phyloP scores from a whole-genome alignment of 768 basidiomycete species.

The Tricholoma terreum region DNA sequence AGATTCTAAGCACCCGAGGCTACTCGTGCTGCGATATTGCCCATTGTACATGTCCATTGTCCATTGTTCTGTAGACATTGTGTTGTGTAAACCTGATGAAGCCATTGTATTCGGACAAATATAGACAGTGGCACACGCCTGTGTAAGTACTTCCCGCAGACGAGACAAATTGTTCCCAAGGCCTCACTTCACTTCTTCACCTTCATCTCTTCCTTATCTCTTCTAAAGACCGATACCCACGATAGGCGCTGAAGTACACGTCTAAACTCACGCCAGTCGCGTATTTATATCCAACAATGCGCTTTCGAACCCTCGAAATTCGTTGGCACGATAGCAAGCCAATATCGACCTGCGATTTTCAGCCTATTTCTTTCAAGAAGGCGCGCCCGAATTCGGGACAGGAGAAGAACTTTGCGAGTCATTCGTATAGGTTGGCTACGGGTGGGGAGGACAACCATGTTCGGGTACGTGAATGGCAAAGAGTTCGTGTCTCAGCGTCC shows the following conservation, averaged over 20 bases:
- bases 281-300: slow-evolving; percentile 46
- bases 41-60: not conserved
- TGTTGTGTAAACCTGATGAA: not conserved
- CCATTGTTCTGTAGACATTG: not conserved
- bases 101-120: not conserved
- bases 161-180: not conserved
- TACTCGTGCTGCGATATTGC: not conserved
- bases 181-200: not conserved
- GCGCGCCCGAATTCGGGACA: slow-evolving; percentile 58
- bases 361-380: slow-evolving; percentile 78
- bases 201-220: not conserved
- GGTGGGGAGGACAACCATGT: slow-evolving; percentile 97
- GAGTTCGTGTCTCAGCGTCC: slow-evolving; percentile 8
- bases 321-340: slow-evolving; percentile 96
- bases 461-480: slow-evolving; percentile 58
- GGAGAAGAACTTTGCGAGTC: slow-evolving; percentile 56
- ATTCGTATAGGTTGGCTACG: slow-evolving; percentile 89
- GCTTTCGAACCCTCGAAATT: slow-evolving; percentile 88
- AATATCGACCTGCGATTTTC: slow-evolving; percentile 96
- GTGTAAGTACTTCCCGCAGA: not conserved
- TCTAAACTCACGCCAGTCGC: slow-evolving; percentile 12
- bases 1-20: not conserved
- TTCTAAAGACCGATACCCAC: not conserved
- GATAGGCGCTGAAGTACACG: slow-evolving; percentile 9
- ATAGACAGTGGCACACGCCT: not conserved